Evolutionary conservation across 1,284 basidiomycete species (phyloP).

Genomic region (Microbotryum lychnidis-dioicae): DNA sequence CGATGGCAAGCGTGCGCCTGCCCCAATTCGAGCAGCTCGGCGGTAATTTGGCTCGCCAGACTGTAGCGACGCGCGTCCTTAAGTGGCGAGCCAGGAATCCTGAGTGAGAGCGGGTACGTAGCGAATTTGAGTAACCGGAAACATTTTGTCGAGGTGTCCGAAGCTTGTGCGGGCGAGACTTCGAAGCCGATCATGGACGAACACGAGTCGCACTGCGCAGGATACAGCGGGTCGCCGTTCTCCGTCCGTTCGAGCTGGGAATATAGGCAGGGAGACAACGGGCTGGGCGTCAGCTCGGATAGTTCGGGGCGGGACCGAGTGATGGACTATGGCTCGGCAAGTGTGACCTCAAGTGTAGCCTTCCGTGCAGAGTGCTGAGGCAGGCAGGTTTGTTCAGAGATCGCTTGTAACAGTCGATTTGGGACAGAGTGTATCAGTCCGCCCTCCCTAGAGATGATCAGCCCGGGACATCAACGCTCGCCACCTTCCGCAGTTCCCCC

Average conservation of each 20-base stretch:
- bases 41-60: constrained; percentile 35
- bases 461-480: background rate
- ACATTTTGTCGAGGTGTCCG: constrained; percentile 1
- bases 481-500: constrained; percentile 11
- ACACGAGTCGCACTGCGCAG: constrained; percentile 51
- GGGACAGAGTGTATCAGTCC: constrained; percentile 35
- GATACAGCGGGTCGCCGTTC: constrained; percentile 53
- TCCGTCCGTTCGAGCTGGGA: constrained; percentile 39
- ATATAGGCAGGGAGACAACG: constrained; percentile 11
- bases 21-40: constrained; percentile 77
- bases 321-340: background rate
- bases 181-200: constrained; percentile 26
- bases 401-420: constrained; percentile 8
- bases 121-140: constrained; percentile 33
- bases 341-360: constrained; percentile 73
- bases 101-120: constrained; percentile 17
- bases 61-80: constrained; percentile 7
- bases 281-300: constrained; percentile 5
- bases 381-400: constrained; percentile 65
- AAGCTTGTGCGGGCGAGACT: constrained; percentile 4
- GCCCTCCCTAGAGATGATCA: constrained; percentile 17
- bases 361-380: constrained; percentile 58
- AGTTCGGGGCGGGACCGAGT: background rate
- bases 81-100: background rate
- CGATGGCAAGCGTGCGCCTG: constrained; percentile 82